phyloP scores from a whole-genome alignment of 2,329 filamentous ascomycete genomes.

The Penicillium sp. region DNA sequence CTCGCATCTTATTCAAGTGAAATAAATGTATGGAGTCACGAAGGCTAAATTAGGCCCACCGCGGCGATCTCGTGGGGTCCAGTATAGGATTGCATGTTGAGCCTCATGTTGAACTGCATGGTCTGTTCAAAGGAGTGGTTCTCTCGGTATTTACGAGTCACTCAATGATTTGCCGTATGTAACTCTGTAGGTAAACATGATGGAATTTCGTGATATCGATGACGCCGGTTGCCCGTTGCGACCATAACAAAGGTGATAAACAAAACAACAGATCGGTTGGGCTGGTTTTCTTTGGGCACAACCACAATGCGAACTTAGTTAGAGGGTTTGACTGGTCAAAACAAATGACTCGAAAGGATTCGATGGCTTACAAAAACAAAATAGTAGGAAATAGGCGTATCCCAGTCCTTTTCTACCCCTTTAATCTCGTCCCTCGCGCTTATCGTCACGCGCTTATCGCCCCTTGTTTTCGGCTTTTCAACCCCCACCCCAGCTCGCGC shows the following conservation, averaged over 20 bases:
- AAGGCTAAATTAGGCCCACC: neutral
- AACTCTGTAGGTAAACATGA: neutral
- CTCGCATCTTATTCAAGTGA: neutral
- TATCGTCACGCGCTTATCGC: conserved; percentile 31
- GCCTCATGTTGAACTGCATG: neutral
- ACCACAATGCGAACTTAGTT: conserved; percentile 5
- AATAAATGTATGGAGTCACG: neutral
- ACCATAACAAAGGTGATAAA: conserved; percentile 16
- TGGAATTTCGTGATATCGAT: neutral
- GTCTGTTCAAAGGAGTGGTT: neutral
- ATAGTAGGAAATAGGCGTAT: neutral
- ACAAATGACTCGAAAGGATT: neutral
- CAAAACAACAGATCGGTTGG: conserved; percentile 13
- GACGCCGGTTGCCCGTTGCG: conserved; percentile 25
- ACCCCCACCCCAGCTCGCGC: conserved; percentile 18
- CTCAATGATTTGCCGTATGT: neutral
- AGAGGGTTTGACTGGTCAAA: neutral
- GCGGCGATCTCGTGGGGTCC: conserved; percentile 7
- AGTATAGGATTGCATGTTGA: neutral
- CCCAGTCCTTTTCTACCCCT: neutral
- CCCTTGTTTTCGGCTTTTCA: conserved; percentile 28
- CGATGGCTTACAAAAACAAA: neutral
- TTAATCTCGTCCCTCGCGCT: conserved; percentile 19
- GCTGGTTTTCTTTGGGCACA: conserved; percentile 16
- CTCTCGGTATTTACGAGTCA: too few relatives aligned